Evolutionary conservation across 1,284 basidiomycete species (phyloP).

Genomic region (Papiliotrema flavescens): DNA sequence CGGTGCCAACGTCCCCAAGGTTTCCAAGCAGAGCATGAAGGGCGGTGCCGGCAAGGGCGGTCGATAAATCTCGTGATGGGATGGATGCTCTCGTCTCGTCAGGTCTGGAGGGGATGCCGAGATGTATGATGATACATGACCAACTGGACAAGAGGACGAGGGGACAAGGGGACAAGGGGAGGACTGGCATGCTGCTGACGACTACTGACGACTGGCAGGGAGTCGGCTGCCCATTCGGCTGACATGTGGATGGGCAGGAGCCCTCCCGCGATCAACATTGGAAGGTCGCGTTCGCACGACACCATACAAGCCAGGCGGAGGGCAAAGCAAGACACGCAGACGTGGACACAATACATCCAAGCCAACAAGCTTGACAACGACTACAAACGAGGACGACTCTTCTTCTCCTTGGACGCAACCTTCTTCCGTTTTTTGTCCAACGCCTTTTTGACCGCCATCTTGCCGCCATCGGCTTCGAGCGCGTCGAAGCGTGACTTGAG

Average conservation of each 20-base stretch:
- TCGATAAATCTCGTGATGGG: conserved; percentile 30
- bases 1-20: conserved; percentile 64
- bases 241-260: no score
- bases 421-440: conserved; percentile 87
- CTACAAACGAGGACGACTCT: conserved; percentile 62
- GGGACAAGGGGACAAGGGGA: no score
- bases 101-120: neutral
- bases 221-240: no score
- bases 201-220: no score
- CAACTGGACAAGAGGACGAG: no score
- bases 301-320: no score
- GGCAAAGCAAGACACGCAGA: no score
- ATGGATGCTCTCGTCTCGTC: neutral
- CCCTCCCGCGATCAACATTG: no score
- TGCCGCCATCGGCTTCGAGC: conserved; percentile 68
- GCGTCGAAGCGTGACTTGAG: conserved; percentile 71
- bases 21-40: conserved; percentile 96
- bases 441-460: conserved; percentile 75
- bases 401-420: conserved; percentile 83
- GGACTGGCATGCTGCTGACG: no score
- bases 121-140: no score
- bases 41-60: conserved; percentile 57
- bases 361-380: neutral
- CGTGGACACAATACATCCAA: neutral
- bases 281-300: no score